Base-by-base conservation (phyloP, 1,139 yeast species). In the Pneumocystis sp. region DNA sequence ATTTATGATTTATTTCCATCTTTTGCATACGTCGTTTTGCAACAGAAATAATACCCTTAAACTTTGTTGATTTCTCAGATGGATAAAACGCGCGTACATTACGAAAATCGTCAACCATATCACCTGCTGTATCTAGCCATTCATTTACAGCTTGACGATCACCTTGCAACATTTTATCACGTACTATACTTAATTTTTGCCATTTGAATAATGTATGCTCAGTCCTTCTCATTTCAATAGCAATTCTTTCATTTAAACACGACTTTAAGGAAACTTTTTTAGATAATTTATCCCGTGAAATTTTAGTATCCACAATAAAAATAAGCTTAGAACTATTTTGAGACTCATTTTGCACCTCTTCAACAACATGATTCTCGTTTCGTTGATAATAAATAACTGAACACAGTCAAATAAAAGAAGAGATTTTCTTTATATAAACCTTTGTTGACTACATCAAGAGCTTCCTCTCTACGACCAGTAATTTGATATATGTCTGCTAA, bases 41-140 rank as follows among this genome's bases (percentile, higher is more conserved):
- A 19, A 87, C 80, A 64, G 85, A 84, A 42, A 64, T 63, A 57
- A 71, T 63, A 17, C 93, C 91, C 66, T 83, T 84, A 72, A 88
- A 87, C 35, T 80, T 80, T 67, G 85, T 82, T 31, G 85, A 85
- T 66, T 85, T 82, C 71, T 89, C 95, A 63, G 84, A 79, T 0
- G 93, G 89, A 72, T 88, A 91, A 70, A 93, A 88, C 70, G 83
- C 83, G 66, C 85, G 82, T 8, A 89, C 90, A 66, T 85, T 83
- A 40, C 87, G 82, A 73, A 93, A 91, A 69, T 88, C 83, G 72
- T 89, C 96, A 62, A 91, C 83, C 65, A 95, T 79, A 69, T 87
- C 95, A 1, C 88, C 82, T 0, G 95, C 96, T 15, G 86, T 78
- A 69, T 89, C 89, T 70, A 88, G 81, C 97, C 97, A 93, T 15